These are phyloP conservation scores for Trichopus zeylanicus DNA, from an alignment of 116 monocot genomes.

Conservation along the genomic window DNA sequence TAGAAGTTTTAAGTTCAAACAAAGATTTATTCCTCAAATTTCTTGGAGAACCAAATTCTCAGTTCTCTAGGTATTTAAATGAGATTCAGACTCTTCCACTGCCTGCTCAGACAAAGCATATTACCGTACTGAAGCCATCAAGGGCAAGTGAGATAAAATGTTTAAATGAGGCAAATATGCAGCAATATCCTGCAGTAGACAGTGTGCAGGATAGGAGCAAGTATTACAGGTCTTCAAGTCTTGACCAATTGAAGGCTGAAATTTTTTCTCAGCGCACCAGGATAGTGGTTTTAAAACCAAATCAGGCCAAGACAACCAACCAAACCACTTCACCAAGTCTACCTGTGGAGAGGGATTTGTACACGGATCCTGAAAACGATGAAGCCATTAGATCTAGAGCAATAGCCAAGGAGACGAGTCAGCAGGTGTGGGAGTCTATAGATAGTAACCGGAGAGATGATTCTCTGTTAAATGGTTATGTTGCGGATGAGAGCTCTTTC, in stretches of 20 bases:
- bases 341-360: constrained; percentile 3
- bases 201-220: constrained; percentile 11
- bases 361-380: constrained; percentile 10
- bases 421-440: constrained; percentile 29
- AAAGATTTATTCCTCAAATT: constrained; percentile 79
- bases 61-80: constrained; percentile 38
- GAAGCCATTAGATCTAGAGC: constrained; percentile 26
- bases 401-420: constrained; percentile 31
- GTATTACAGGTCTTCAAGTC: constrained; percentile 14
- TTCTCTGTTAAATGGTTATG: constrained; percentile 65
- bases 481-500: constrained; percentile 84
- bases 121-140: constrained; percentile 79
- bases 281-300: constrained; percentile 93
- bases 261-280: constrained; percentile 61
- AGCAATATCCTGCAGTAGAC: constrained; percentile 3
- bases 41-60: constrained; percentile 77
- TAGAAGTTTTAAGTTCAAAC: constrained; percentile 85
- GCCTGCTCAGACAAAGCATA: constrained; percentile 37
- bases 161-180: constrained; percentile 12
- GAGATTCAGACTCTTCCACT: constrained; percentile 12
- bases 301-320: constrained; percentile 9
- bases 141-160: constrained; percentile 28
- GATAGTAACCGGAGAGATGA: constrained; percentile 63
- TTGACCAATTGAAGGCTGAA: constrained; percentile 19
- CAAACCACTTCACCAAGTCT: constrained; percentile 10